These are phyloP conservation scores for Cichorium intybus DNA, from an alignment of 140 eudicot species.

Conservation along the genomic window DNA sequence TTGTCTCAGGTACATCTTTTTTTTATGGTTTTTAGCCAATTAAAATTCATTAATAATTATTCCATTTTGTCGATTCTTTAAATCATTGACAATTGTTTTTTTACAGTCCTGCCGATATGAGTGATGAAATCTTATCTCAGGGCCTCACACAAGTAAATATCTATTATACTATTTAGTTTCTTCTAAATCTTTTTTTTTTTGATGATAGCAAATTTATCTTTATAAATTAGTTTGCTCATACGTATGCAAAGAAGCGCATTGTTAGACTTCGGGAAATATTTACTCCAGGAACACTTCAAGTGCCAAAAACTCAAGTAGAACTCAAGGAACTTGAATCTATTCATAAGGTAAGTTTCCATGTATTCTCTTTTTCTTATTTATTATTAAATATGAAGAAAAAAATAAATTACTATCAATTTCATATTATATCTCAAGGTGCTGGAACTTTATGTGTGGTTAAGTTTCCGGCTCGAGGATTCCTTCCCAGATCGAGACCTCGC, in stretches of 20 bases:
- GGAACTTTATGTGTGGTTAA: constrained; percentile 95
- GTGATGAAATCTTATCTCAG: constrained; percentile 84
- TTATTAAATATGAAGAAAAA: background rate
- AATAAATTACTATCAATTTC: background rate
- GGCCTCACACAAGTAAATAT: constrained; percentile 76
- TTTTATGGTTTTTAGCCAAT: background rate
- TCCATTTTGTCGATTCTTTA: background rate
- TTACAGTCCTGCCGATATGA: constrained; percentile 92
- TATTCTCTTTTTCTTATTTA: background rate
- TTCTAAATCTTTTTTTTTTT: background rate
- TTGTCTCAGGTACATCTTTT: constrained; percentile 61
- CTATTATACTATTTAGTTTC: constrained; percentile 2
- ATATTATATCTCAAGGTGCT: constrained; percentile 51
- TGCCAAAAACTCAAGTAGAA: constrained; percentile 67
- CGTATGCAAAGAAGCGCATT: constrained; percentile 64
- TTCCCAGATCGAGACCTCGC: constrained; percentile 97
- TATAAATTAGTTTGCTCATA: constrained; percentile 62
- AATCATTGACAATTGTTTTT: constrained; percentile 12
- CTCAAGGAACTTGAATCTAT: constrained; percentile 96
- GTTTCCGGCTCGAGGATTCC: constrained; percentile 78
- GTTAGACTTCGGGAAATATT: constrained; percentile 89
- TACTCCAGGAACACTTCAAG: constrained; percentile 82
- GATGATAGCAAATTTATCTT: constrained; percentile 9
- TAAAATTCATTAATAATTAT: background rate
- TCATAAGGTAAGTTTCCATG: constrained; percentile 63